Conservation (phyloP, 179 eudicot genomes). For the Drosera spatulata region DNA sequence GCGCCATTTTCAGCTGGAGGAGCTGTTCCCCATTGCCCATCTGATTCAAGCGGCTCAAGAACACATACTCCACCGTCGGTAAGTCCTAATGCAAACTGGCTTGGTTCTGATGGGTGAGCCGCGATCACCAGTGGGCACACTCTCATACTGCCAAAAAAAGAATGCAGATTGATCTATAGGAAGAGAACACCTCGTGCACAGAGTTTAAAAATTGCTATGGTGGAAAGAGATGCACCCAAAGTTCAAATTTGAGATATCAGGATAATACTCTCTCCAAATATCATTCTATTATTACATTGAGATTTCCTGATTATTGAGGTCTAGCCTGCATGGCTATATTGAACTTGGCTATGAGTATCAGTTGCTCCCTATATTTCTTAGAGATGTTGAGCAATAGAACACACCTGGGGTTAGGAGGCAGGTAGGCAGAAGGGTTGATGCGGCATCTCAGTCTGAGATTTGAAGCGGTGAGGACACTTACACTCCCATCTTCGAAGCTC, state of each 20-base stretch:
- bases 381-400: neutral
- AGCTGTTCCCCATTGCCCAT: constrained; percentile 42
- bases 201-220: no score
- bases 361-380: no score
- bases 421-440: constrained; percentile 50
- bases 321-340: no score
- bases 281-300: no score
- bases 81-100: constrained; percentile 48
- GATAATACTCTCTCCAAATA: no score
- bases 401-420: constrained; percentile 64
- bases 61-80: constrained; percentile 41
- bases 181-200: no score
- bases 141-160: constrained; percentile 19
- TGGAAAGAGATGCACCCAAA: no score
- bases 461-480: constrained; percentile 61
- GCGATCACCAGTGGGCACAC: constrained; percentile 39
- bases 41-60: constrained; percentile 42
- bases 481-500: constrained; percentile 68
- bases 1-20: constrained; percentile 35
- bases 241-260: no score
- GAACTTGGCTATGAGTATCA: no score
- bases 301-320: no score
- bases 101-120: constrained; percentile 43
- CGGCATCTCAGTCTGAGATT: constrained; percentile 65
- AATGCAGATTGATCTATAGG: no score